Base-by-base conservation (phyloP, 805 yeast genomes). In the Saturnispora diversa region DNA sequence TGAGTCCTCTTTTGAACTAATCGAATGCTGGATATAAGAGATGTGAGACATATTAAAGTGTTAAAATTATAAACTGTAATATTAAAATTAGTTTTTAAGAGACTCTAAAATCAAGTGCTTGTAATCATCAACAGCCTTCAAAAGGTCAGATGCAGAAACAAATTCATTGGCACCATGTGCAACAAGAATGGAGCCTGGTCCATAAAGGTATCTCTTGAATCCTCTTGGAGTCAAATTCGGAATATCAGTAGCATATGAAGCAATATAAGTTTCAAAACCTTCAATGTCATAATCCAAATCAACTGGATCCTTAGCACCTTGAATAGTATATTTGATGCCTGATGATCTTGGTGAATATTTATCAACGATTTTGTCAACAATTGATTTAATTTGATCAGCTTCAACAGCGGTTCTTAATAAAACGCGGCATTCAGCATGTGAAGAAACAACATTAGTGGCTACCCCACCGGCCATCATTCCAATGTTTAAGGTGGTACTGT, bases 391-490 rank as follows among this genome's bases (percentile, higher is more conserved):
- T 16, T 51, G 53, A 1, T 62, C 64, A 2, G 65, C 47, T 31
- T 68, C 69, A 8, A 61, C 68, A 3, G 85, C 75, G 3, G 77
- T 72, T 54, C 88, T 65, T 45, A 78, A 62, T 13, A 74, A 51
- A 2, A 72, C 51, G 2, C 59, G 50, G 15, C 82, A 80, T 7
- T 51, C 48, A 1, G 83, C 81, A 19, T 55, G 47, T 2, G 80
- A 79, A 3, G 87, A 80, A 8, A 80, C 59, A 21, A 80, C 84
- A 55, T 80, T 80, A 7, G 69, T 63, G 4, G 86, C 88, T 2
- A 75, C 74, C 20, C 86, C 86, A 6, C 74, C 84, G 9, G 59
- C 44, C 17, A 80, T 62, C 17, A 52, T 40, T 1, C 86, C 88
- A 38, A 77, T 66, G 48, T 80, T 81, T 33, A 78, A 53, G 1